Evolutionary conservation across 116 monocot genomes (phyloP), one percentile per base, ranked within the genome.

Genomic region (Cymodocea nodosa): DNA sequence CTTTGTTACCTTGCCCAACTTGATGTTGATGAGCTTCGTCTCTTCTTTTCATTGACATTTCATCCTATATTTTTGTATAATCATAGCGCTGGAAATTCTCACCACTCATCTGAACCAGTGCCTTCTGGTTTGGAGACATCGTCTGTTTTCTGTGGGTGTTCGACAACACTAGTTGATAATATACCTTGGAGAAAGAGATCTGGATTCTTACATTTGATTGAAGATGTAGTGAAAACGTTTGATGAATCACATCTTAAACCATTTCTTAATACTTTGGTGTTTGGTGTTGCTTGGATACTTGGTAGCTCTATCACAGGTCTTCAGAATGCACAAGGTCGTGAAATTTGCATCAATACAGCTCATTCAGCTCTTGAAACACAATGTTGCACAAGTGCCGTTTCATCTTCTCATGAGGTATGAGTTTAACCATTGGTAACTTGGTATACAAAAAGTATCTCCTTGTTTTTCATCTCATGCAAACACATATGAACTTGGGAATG

Each of bases 1-100:
- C 84, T 97, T 68, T 80, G 76, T 69, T 97, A 86, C 69, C 67
- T 97, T 60, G 57, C 82, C 25, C 84, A 91, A 68, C 88, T 97
- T 70, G 91, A 88, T 63, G 76, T 81, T 35, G 40, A 65, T 30
- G 91, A 97, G 57, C 91, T 97, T 76, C 64, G 80, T 23, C 77
- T 91, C 8, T 91, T 97, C 64, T 97, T 86, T 52, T 74, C 65
- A 19, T 68, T 88, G 61, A 69, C 91, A 30, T 59, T 97, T 17
- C 84, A 84, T 76, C 85, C 84, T 22, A 74, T 97, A 34, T 68
- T 87, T 75, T 55, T 59, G 58, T 66, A 22, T 39, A 12, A 24
- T 69, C 57, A 50, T 51, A 15, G 12, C 49, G 50, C 23, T 44
- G 35, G 44, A 5, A 24, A 19, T 63, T 18, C 36, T 24, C 16